A percentile compares a stretch with the other conserved stretches of the same genome.
phyloP scores from a whole-genome alignment of 257 asterid species.

The Vinca minor region DNA sequence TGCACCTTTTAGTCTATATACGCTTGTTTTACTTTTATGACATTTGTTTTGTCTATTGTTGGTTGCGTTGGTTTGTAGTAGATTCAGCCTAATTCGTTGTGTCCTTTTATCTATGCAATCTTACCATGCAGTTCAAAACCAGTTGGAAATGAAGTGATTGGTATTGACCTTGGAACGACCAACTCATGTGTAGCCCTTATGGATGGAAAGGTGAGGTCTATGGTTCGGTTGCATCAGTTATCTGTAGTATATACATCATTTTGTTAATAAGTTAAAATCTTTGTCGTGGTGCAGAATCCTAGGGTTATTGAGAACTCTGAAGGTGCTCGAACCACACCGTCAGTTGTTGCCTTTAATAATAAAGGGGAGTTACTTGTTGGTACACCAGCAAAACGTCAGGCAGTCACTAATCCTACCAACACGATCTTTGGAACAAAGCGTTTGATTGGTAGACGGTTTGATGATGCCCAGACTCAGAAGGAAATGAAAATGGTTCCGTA shows the following conservation, averaged over 20 bases:
- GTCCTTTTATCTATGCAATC: not conserved
- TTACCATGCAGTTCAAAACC: constrained; percentile 24
- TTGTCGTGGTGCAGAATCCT: constrained; percentile 15
- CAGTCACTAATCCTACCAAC: constrained; percentile 45
- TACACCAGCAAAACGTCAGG: constrained; percentile 42
- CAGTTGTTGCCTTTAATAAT: constrained; percentile 30
- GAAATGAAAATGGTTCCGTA: constrained; percentile 53
- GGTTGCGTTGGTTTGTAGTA: too few species aligned
- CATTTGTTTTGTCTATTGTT: not conserved
- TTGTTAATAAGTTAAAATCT: not conserved
- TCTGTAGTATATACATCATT: too few species aligned
- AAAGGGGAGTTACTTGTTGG: constrained; percentile 36
- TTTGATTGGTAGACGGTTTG: constrained; percentile 40
- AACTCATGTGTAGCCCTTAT: constrained; percentile 33
- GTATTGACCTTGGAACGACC: constrained; percentile 35
- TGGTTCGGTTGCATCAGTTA: not conserved
- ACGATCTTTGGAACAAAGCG: constrained; percentile 47
- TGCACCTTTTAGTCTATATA: too few species aligned
- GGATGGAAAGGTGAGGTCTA: constrained; percentile 32
- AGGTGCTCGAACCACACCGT: constrained; percentile 37
- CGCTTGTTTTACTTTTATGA: too few species aligned
- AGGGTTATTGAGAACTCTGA: constrained; percentile 33
- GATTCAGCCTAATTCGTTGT: too few species aligned
- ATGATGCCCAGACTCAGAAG: constrained; percentile 41
- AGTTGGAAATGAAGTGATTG: constrained; percentile 25